Evolutionary conservation across 306 rosid genomes (phyloP).

Genomic region (Luffa aegyptiaca): DNA sequence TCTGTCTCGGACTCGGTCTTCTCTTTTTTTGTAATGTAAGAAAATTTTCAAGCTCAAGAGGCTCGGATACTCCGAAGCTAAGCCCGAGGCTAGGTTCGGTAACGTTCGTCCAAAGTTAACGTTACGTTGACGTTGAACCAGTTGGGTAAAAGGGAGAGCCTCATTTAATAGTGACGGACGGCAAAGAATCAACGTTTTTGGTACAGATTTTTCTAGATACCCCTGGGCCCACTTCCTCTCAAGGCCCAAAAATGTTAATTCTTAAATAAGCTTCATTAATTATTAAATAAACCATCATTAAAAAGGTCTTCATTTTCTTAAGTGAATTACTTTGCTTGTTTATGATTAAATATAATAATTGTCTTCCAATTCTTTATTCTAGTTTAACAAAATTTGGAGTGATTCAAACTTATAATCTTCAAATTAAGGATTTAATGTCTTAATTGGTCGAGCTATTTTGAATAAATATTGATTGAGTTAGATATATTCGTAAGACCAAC

Average conservation of each 20-base stretch:
- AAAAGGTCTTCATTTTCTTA: neutral
- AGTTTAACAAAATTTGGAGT: too few species aligned
- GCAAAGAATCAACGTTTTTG: slow-evolving; percentile 8
- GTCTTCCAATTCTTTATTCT: too few species aligned
- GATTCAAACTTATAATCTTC: too few species aligned
- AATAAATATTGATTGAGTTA: too few species aligned
- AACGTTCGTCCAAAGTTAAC: slow-evolving; percentile 4
- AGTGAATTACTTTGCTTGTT: neutral
- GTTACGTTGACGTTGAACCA: neutral
- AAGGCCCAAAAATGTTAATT: neutral
- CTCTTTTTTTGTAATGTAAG: neutral
- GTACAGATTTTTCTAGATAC: slow-evolving; percentile 4
- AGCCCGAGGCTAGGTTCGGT: neutral
- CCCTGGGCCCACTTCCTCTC: neutral
- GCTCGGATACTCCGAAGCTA: neutral
- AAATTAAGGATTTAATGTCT: too few species aligned
- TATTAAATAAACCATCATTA: neutral
- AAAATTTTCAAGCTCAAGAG: neutral
- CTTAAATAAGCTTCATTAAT: neutral
- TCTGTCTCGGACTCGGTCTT: neutral
- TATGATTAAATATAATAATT: neutral
- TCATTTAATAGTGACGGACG: neutral
- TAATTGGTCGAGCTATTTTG: too few species aligned
- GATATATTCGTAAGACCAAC: too few species aligned
- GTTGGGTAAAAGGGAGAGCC: neutral